phyloP scores from a whole-genome alignment of 768 basidiomycete species.

The Pisolithus tinctorius region DNA sequence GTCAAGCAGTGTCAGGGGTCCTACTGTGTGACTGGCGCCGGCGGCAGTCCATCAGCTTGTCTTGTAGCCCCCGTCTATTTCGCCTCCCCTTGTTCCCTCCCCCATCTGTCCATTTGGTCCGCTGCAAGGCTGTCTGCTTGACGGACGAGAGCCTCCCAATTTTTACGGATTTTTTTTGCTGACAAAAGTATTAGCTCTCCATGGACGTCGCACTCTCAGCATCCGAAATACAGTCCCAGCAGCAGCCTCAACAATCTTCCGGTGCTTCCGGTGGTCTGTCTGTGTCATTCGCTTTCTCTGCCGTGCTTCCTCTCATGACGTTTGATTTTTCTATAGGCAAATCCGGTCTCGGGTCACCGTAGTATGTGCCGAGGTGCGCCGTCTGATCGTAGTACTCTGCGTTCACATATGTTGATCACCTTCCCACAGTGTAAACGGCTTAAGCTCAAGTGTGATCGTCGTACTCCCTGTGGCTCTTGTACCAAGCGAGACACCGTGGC shows the following conservation, averaged over 20 bases:
- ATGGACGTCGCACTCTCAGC: slow-evolving; percentile 16
- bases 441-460: slow-evolving; percentile 80
- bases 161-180: not conserved
- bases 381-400: not conserved
- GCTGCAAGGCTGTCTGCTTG: not conserved
- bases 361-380: slow-evolving; percentile 69
- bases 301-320: slow-evolving; percentile 3
- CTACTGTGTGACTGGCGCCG: slow-evolving; percentile 13
- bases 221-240: slow-evolving; percentile 13
- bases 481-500: slow-evolving; percentile 70
- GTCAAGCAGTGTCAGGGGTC: slow-evolving; percentile 13
- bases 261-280: slow-evolving; percentile 24
- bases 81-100: not conserved
- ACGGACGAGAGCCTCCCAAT: not conserved
- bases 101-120: not conserved
- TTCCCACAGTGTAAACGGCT: slow-evolving; percentile 70
- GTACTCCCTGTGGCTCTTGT: slow-evolving; percentile 71
- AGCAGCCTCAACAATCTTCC: slow-evolving; percentile 12
- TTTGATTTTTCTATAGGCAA: slow-evolving; percentile 34
- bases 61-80: slow-evolving; percentile 7
- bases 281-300: slow-evolving; percentile 10
- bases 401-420: not conserved
- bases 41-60: slow-evolving; percentile 1
- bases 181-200: not conserved
- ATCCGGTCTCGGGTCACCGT: slow-evolving; percentile 74